Evolutionary conservation across 2,329 filamentous ascomycete species (phyloP).

Genomic region (Tolypocladium pustulatum): DNA sequence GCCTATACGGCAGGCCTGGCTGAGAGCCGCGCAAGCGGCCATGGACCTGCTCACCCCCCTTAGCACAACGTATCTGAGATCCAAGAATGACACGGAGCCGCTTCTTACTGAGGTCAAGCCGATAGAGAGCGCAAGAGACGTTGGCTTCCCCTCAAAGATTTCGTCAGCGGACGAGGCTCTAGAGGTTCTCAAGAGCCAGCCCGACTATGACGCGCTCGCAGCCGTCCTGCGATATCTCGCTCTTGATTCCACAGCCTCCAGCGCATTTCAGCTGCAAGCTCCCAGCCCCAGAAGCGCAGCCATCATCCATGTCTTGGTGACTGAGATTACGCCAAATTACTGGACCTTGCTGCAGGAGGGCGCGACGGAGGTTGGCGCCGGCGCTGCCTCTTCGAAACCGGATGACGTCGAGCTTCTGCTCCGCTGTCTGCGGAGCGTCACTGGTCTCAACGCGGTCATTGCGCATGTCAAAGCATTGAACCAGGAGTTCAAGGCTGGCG

Average conservation of each 20-base stretch:
- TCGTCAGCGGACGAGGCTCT: constrained; percentile 40
- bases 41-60: constrained; percentile 50
- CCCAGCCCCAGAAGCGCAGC: constrained; percentile 62
- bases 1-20: background rate
- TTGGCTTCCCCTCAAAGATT: constrained; percentile 4
- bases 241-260: constrained; percentile 8
- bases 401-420: constrained; percentile 42
- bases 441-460: constrained; percentile 68
- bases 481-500: constrained; percentile 32
- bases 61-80: constrained; percentile 38
- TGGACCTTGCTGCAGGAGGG: constrained; percentile 55
- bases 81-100: constrained; percentile 21
- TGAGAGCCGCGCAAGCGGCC: background rate
- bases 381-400: constrained; percentile 8
- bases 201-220: constrained; percentile 46
- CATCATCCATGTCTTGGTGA: constrained; percentile 64
- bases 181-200: constrained; percentile 50
- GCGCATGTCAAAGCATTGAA: constrained; percentile 56
- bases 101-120: constrained; percentile 26
- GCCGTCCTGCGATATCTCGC: constrained; percentile 42
- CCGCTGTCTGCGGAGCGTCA: constrained; percentile 58
- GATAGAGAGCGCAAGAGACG: constrained; percentile 2
- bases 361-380: constrained; percentile 9
- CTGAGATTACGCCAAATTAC: constrained; percentile 68
- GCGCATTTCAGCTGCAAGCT: constrained; percentile 13